Base-by-base conservation (phyloP, 2,329 filamentous ascomycete species). In the Colletotrichum karsti region DNA sequence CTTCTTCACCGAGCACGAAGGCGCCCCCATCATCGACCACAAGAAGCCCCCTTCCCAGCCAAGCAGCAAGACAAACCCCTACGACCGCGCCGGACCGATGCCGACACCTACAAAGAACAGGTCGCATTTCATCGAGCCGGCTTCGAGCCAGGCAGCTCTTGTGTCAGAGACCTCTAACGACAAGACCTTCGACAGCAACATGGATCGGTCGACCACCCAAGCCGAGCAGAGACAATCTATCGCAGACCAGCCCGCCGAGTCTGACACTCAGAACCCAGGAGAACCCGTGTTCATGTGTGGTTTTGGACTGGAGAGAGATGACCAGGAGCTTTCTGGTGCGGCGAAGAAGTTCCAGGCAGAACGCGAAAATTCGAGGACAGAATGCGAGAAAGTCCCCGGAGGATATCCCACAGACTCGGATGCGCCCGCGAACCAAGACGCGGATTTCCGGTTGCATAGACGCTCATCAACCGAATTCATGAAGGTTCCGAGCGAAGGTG, bases 1-100 rank as follows among this genome's bases (percentile, higher is more conserved):
- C 60, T 54, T 65, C 46, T 59, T 65, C 6, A 68, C 65, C 6
- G 65, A 68, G 20, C 61, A 68, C 3, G 54, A 65, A 24, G 60
- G 46, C 9, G 56, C 28, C 5, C 65, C 60, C 20, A 58, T 65
- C 9, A 18, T 54, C 18, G 61, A 65, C 9, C 26, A 42, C 33
- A 57, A 30, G 4, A 59, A 30, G 7, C 24, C 15, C 12, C 22
- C 26, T 30, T 18, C 37, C 8, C 37, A 20, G 3, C 10, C 18
- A 12, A 54, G 8, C 24, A 20, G 15, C 28, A 28, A 22, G 18
- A 18, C 15, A 33, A 60, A 51, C 7, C 24, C 35, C 5, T 30
- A 35, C 26, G 44, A 24, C 7, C 33, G 39, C 18, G 30, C 10
- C 12, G 54, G 33, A 18, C 46, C 61, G 15, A 15, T 35, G 5